Base-by-base conservation (phyloP, 257 asterid species). In the Solanum habrochaites region DNA sequence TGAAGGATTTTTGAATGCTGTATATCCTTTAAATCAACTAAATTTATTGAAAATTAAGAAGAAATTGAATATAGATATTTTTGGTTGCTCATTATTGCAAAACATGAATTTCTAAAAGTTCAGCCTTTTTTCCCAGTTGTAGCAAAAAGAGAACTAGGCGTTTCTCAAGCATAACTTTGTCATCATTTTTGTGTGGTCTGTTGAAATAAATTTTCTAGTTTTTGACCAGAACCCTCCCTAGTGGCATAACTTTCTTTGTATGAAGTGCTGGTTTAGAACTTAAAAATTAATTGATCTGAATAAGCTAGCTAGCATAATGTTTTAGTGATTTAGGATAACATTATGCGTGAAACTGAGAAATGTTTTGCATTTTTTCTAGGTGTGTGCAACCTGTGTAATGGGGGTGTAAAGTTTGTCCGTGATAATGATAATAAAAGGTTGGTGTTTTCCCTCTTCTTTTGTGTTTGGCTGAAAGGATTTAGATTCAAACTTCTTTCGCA, bases 381-480 rank as follows among this genome's bases (percentile, higher is more conserved):
- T 86, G 96, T 96, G 11, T 96, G 99, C 94, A 96, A 96, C 88
- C 88, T 96, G 85, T 96, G 98, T 83, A 96, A 96, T 78, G 99
- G 98, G 42, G 98, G 99, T 14, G 98, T 96, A 88, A 95, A 90
- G 87, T 93, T 96, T 90, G 99, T 96, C 78, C 95, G 98, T 6
- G 93, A 92, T 84, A 92, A 95, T 89, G 99, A 96, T 89, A 86
- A 88, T 52, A 84, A 66, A 88, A 94, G 98, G 98, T 95, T 90
- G 12, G 91, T 85, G 60, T 88, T 77, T 37, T 66, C 39, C 69
- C 11, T 49, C 25, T 37, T 58, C n/a, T 40, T 29, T 78, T 52
- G 45, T 37, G 18, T 80, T 15, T 77, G 56, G 60, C 23, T 11
- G 64, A 85, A 85, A 85, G 18, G 80, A 69, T 18, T 20, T 12